phyloP scores from a whole-genome alignment of 768 basidiomycete genomes.

The Pisolithus marmoratus region DNA sequence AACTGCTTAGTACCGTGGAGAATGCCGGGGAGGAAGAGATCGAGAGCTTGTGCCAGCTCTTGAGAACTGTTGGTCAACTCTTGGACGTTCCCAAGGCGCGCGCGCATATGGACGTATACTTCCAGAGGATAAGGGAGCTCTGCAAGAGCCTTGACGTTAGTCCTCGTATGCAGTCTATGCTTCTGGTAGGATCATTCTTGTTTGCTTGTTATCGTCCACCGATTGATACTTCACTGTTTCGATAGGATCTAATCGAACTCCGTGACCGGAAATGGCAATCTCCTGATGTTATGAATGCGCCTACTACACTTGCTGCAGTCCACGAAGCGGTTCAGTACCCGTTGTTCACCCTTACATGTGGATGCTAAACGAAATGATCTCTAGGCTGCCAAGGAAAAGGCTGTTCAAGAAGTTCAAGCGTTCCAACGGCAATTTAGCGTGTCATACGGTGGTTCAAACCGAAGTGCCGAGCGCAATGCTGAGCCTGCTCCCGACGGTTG shows the following conservation, averaged over 20 bases:
- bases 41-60: constrained; percentile 89
- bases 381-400: constrained; percentile 81
- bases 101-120: constrained; percentile 89
- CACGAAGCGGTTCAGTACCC: constrained; percentile 70
- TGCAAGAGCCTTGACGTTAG: constrained; percentile 68
- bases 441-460: constrained; percentile 86
- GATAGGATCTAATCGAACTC: constrained; percentile 85
- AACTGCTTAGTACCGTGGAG: constrained; percentile 86
- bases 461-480: constrained; percentile 70
- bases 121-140: constrained; percentile 83
- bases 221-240: background rate
- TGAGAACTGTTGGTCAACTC: constrained; percentile 79
- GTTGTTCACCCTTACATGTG: background rate
- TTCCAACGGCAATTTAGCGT: constrained; percentile 59
- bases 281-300: constrained; percentile 68
- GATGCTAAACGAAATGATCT: constrained; percentile 27
- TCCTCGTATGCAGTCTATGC: constrained; percentile 92
- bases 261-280: constrained; percentile 77
- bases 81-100: constrained; percentile 80
- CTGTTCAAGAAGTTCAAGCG: constrained; percentile 43
- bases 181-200: constrained; percentile 57
- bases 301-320: constrained; percentile 83
- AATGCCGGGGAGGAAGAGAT: constrained; percentile 98
- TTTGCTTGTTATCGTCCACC: background rate
- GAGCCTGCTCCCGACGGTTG: constrained; percentile 81